A percentile compares a stretch with the other conserved stretches of the same genome.
phyloP scores from a whole-genome alignment of 768 basidiomycete species.

The Suillus alpinus region DNA sequence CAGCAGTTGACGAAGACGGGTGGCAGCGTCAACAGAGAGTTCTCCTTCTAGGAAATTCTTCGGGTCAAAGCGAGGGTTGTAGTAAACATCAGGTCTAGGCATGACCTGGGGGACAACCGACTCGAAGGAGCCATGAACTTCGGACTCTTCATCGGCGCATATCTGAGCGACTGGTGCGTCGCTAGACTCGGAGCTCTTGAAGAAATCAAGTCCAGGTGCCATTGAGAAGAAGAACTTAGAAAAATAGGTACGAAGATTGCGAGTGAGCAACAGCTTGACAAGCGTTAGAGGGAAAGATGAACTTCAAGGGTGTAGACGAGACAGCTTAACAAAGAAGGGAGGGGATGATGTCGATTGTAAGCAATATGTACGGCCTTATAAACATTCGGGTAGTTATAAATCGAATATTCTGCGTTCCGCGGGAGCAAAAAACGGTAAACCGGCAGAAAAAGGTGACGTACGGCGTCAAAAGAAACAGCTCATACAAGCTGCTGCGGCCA shows the following conservation, averaged over 20 bases:
- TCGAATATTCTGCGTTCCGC: slow-evolving; percentile 13
- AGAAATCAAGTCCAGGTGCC: slow-evolving; percentile 33
- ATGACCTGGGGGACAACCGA: slow-evolving; percentile 12
- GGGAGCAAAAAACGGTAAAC: slow-evolving; percentile 7
- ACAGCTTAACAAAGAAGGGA: slow-evolving; percentile 7
- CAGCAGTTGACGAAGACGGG: slow-evolving; percentile 67
- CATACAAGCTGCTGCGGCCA: slow-evolving; percentile 5
- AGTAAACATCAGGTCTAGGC: slow-evolving; percentile 39
- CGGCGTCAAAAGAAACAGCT: slow-evolving; percentile 1
- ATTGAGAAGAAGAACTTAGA: slow-evolving; percentile 14
- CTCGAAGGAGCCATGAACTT: background rate
- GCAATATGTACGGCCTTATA: slow-evolving; percentile 18
- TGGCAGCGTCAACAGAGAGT: slow-evolving; percentile 64
- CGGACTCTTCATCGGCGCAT: slow-evolving; percentile 7
- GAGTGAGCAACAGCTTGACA: slow-evolving; percentile 6
- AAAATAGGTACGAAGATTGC: slow-evolving; percentile 5
- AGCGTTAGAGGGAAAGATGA: slow-evolving; percentile 19
- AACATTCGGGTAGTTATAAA: slow-evolving; percentile 5
- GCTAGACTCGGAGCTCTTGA: slow-evolving; percentile 17
- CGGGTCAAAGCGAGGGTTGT: slow-evolving; percentile 68
- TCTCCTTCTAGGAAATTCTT: slow-evolving; percentile 68
- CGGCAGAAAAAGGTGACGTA: slow-evolving; percentile 28
- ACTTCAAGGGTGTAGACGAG: background rate
- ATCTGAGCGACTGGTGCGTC: background rate
- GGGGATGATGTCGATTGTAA: slow-evolving; percentile 4